Evolutionary conservation across 805 yeast species (phyloP), one percentile per base, ranked within the genome.

Genomic region (Metschnikowia baotianmanensis): DNA sequence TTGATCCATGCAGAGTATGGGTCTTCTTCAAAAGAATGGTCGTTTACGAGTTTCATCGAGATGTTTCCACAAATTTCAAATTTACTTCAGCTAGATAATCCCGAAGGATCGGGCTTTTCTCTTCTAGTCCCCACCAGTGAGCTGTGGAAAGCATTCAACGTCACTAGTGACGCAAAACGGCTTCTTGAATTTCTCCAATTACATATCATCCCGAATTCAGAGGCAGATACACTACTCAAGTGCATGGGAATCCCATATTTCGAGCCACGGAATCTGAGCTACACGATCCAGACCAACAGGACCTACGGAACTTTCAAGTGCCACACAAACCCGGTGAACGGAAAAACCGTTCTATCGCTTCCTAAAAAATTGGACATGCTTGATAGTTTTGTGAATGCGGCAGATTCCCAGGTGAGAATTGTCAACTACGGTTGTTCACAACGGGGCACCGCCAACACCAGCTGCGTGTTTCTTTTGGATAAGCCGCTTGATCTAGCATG

Each of bases 41-140:
- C 67, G 2, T 75, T 81, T 48, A 34, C 69, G 15, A 71, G 72
- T 7, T 69, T 82, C 21, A 47, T 86, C 10, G 61, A 67, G 12
- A 44, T 57, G 2, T 69, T 71, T 36, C 77, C 72, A 3, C 47
- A 69, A 21, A 53, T 82, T 22, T 37, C 64, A 2, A 51, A 70
- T 8, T 63, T 77, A 1, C 56, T 85, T 4, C 56, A 65, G 2
- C 56, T 67, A 18, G 62, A 51, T 20, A 48, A 41, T 12, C 37
- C 41, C 7, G 58, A 20, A 60, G 67, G 35, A 72, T 33, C 46
- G 6, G 69, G 56, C 3, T 67, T 53, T 40, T 86, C 96, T 0
- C 58, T 89, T n/a, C 60, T 90, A 19, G 74, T 88, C 0, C 97
- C 98, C 1, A 72, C 82, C 0, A 63, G 77, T 3, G 71, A 72